Base-by-base conservation (phyloP, 1,284 basidiomycete genomes). In the Sphaerobolus stellatus region DNA sequence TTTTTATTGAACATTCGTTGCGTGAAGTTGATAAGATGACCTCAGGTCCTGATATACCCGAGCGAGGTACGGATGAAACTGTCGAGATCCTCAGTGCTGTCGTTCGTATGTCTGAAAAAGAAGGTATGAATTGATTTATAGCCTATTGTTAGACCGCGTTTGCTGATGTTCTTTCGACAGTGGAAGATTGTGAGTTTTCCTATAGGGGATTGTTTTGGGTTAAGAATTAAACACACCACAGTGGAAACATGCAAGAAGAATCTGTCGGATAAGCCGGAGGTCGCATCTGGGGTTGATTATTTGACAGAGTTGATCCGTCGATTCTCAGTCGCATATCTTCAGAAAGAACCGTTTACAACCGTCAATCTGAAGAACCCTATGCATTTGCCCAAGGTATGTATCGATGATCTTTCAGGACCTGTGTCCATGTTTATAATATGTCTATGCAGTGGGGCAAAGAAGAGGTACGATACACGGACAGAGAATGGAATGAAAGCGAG, bases 1-100 rank as follows among this genome's bases (percentile, higher is more conserved):
- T 30, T 54, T 55, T 49, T 56, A 33, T 16, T 28, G 14, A 48
- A 22, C n/a, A n/a, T 9, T 6, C 11, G 54, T 31, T 22, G n/a
- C n/a, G 24, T 25, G 20, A 31, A 24, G 14, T 45, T 55, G 18
- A 51, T 20, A 33, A 24, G n/a, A 14, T 25, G 22, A 46, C 34
- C 47, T 31, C 52, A 43, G 52, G 47, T 11, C 54, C 65, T 65
- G 70, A 74, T 31, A 58, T 71, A 24, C 68, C 68, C 50, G 86
- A 90, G 61, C 73, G 92, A 59, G 92, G 92, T 7, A 81, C 79
- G 1, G 87, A 91, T 57, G 78, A 77, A 50, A 92, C 90, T 2
- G 75, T 91, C 43, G 88, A 92, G 60, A 77, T 86, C 22, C 68
- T 88, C 31, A 83, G 86, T 57, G 71, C 79, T 31, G 76, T 90